Base-by-base conservation (phyloP, 306 rosid genomes). In the Canavalia ensiformis region DNA sequence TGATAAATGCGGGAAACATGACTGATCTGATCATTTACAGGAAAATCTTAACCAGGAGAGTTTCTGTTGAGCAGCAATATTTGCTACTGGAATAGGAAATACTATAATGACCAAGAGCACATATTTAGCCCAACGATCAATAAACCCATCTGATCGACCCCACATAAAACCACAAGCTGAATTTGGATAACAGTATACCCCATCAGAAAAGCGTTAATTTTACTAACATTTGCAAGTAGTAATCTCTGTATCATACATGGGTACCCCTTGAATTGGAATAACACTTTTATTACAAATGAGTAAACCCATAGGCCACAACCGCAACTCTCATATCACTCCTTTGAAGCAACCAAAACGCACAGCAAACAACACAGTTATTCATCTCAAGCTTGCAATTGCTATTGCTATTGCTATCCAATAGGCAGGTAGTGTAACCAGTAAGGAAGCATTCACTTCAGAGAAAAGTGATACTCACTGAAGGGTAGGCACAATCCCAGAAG, bases 401-500 rank as follows among this genome's bases (percentile, higher is more conserved):
- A 72, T 18, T 30, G 67, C 49, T 72, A 72, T 72, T 55, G 77
- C 69, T 59, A 58, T 56, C 63, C 18, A 84, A 25, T 71, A 72
- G 39, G 72, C 10, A 13, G 45, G 60, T 10, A 18, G 31, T 18
- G 12, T 10, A 6, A 70, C 50, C 41, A 2, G 30, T 7, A 9
- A 74, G 47, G 58, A 64, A 71, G 55, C 78, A 74, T 64, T 45
- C 4, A 65, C 45, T 9, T 57, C 37, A 78, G 49, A 72, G 34
- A 1, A 45, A 41, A 58, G 4, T 42, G 75, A 46, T 63, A 92
- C 98, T 90, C 92, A 94, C 98, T 91, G 97, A 10, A 94, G 94
- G 69, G 97, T 94, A 60, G 98, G 97, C 58, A 94, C 92, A 57
- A 94, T 94, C 71, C 98, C 98, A 64, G 98, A 94, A 87, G 98